Base-by-base conservation (phyloP, 306 rosid genomes). In the Casuarina equisetifolia region DNA sequence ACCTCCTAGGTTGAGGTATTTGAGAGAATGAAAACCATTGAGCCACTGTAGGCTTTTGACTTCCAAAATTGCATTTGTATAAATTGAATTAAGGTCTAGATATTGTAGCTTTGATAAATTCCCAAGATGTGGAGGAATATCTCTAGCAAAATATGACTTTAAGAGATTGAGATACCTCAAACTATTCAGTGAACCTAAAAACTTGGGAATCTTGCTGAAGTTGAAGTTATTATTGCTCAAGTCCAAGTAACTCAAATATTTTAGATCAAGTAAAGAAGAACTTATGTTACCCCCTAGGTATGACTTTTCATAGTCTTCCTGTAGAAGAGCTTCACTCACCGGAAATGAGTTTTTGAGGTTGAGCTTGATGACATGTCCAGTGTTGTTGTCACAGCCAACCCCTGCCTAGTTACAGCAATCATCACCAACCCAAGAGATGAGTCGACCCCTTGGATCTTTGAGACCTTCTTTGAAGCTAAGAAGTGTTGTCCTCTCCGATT, bases 361-460 rank as follows among this genome's bases (percentile, higher is more conserved):
- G 13, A 63, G 81, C 17, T 38, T 66, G 15, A 73, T 42, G 68
- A 82, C 85, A 77, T 42, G 76, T 17, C 82, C 82, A 1, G 79
- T 82, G 19, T 44, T 9, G 16, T 74, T 70, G 70, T 74, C 55
- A 12, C 86, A 82, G 40, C 6, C 54, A n/a, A 81, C 25, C 44
- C 81, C 81, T 64, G 72, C 11, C 85, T 78, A 82, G 13, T 69
- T 75, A 25, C 85, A 82, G 39, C 79, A 77, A 6, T 77, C 16
- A 9, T 15, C 38, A 15, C 43, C 71, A 4, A 10, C 8, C 71
- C 49, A 42, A 40, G 71, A 25, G 32, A 25, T 25, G 32, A 25
- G 32, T 25, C 32, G 32, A 25, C 32, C 32, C 32, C 32, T 25
- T 25, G 32, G 32, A 66, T 66, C 76, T 35, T n/a, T 55, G 25